A percentile compares a stretch with the other conserved stretches of the same genome.
These are phyloP conservation scores for Monosporascus sp. DNA, from an alignment of 2,329 filamentous ascomycete genomes.

Conservation along the genomic window DNA sequence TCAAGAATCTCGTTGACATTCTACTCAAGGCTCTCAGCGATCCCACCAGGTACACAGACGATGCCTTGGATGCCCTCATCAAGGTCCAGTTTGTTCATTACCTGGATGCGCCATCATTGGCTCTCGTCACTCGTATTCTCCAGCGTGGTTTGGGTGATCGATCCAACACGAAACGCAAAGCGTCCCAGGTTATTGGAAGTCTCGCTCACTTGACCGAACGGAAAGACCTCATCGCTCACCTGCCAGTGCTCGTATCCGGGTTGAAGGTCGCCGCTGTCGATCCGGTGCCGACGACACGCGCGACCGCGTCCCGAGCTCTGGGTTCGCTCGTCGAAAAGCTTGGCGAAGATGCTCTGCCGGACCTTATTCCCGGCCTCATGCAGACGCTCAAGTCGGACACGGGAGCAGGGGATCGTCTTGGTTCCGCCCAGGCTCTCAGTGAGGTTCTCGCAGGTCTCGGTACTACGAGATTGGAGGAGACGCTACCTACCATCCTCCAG, in stretches of 20 bases:
- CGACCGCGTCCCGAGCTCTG: constrained; percentile 90
- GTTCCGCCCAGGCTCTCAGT: constrained; percentile 91
- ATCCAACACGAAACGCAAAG: constrained; percentile 92
- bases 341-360: constrained; percentile 91
- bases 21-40: constrained; percentile 95
- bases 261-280: constrained; percentile 87
- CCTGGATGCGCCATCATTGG: constrained; percentile 92
- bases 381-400: constrained; percentile 95
- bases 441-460: constrained; percentile 95
- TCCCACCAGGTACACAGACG: constrained; percentile 93
- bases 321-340: constrained; percentile 97
- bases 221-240: constrained; percentile 84
- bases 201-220: constrained; percentile 94
- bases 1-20: constrained; percentile 86
- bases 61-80: constrained; percentile 87
- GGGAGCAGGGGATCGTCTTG: constrained; percentile 89
- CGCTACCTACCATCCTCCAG: constrained; percentile 89
- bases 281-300: constrained; percentile 91
- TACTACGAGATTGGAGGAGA: constrained; percentile 89
- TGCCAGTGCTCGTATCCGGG: constrained; percentile 88
- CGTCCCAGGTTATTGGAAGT: constrained; percentile 95
- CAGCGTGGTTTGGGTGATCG: constrained; percentile 87
- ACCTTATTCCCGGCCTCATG: constrained; percentile 97
- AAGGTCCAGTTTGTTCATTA: constrained; percentile 99
- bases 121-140: constrained; percentile 89